Evolutionary conservation across 2,329 filamentous ascomycete genomes (phyloP).

Genomic region (Sporothrix brunneoviolacea): DNA sequence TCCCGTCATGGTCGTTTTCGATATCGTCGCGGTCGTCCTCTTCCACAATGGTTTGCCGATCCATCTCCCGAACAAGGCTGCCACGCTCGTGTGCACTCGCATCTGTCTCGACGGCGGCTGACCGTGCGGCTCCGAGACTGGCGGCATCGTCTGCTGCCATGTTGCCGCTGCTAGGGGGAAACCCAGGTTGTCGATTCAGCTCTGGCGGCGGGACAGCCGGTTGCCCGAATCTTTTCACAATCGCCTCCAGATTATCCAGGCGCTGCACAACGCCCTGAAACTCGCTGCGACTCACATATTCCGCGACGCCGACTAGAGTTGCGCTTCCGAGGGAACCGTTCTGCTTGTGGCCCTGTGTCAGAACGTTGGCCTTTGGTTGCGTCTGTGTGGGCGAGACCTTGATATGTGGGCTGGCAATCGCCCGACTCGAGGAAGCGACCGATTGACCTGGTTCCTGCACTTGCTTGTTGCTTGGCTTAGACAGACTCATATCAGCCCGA

Average conservation of each 20-base stretch:
- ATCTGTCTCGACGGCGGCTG: not conserved
- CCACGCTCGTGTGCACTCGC: constrained; percentile 10
- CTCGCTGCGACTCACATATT: constrained; percentile 3
- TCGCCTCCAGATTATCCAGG: not conserved
- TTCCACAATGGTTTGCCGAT: constrained; percentile 18
- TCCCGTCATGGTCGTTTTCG: constrained; percentile 14
- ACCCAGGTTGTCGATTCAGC: no score
- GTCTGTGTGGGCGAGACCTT: constrained; percentile 2
- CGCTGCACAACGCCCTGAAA: constrained; percentile 8
- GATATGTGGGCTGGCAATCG: not conserved
- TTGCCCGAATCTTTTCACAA: not conserved
- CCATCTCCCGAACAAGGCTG: constrained; percentile 25
- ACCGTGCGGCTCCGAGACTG: no score
- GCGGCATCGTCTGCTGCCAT: no score
- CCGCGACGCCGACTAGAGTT: not conserved
- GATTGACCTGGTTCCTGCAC: no score
- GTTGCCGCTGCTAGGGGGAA: no score
- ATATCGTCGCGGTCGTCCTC: not conserved
- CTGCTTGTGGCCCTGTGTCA: not conserved
- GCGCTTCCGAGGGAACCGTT: not conserved
- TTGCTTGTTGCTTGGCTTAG: no score
- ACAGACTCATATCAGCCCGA: no score
- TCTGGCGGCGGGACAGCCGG: no score
- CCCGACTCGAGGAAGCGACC: no score
- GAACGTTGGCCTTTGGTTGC: not conserved